Evolutionary conservation across 805 yeast genomes (phyloP).

Genomic region (Nakazawaea ernobii): DNA sequence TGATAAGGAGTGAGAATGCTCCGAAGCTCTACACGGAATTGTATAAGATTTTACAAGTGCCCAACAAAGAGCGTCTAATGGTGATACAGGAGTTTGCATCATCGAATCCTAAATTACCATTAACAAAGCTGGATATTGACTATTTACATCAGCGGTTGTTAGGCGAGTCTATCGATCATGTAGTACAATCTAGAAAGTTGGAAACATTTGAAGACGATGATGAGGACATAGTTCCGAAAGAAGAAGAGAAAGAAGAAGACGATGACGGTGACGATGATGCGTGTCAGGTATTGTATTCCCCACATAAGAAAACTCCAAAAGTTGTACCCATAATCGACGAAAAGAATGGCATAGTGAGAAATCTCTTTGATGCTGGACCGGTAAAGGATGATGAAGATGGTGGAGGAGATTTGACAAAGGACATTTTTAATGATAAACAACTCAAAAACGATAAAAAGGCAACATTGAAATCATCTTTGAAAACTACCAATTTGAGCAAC

Average conservation of each 20-base stretch:
- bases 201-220: neutral
- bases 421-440: neutral
- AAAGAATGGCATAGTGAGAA: neutral
- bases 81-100: neutral
- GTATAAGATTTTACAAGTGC: neutral
- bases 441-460: neutral
- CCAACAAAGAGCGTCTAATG: neutral
- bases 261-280: constrained; percentile 2
- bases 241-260: neutral
- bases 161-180: neutral
- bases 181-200: neutral
- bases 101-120: neutral
- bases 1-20: neutral
- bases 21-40: neutral
- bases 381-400: neutral
- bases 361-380: neutral
- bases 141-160: constrained; percentile 4
- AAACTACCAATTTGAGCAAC: neutral
- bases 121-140: neutral
- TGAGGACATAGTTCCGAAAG: neutral
- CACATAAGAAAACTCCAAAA: constrained; percentile 6
- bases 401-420: neutral
- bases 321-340: neutral
- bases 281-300: constrained; percentile 8
- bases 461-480: neutral